A percentile compares a stretch with the other conserved stretches of the same genome.
These are phyloP conservation scores for Micractinium conductrix DNA, from an alignment of 139 green algal species.

Conservation along the genomic window DNA sequence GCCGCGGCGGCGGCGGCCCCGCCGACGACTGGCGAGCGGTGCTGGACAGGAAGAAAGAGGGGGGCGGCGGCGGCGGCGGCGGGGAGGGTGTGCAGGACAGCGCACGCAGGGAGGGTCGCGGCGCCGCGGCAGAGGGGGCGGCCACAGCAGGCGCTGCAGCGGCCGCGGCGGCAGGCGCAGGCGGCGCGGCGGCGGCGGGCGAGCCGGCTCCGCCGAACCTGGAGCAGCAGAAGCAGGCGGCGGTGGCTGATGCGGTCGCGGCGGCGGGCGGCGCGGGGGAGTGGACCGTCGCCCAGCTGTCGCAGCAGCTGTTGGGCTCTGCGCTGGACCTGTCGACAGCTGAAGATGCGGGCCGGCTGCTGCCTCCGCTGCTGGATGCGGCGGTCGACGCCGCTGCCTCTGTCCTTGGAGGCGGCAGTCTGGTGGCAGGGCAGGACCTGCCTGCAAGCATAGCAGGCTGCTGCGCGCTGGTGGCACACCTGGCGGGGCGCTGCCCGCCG, in stretches of 20 bases:
- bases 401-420: not conserved
- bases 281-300: not conserved
- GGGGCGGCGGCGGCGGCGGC: not conserved
- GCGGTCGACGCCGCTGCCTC: not conserved
- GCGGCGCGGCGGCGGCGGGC: not conserved
- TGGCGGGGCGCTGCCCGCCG: not conserved
- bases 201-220: not conserved
- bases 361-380: not conserved
- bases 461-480: not conserved
- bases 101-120: not conserved
- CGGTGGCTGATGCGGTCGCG: not conserved
- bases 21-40: conserved; percentile 21
- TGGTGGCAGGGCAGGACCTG: not conserved
- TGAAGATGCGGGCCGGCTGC: not conserved
- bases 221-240: not conserved
- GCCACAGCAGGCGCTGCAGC: not conserved
- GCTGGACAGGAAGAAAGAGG: conserved; percentile 1
- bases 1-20: not conserved
- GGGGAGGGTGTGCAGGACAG: conserved; percentile 1
- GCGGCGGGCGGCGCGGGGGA: not conserved
- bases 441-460: not conserved
- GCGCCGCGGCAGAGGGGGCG: not conserved
- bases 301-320: not conserved
- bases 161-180: not conserved
- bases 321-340: not conserved